phyloP scores from a whole-genome alignment of 768 basidiomycete species.

The Boletus rubescentipes region DNA sequence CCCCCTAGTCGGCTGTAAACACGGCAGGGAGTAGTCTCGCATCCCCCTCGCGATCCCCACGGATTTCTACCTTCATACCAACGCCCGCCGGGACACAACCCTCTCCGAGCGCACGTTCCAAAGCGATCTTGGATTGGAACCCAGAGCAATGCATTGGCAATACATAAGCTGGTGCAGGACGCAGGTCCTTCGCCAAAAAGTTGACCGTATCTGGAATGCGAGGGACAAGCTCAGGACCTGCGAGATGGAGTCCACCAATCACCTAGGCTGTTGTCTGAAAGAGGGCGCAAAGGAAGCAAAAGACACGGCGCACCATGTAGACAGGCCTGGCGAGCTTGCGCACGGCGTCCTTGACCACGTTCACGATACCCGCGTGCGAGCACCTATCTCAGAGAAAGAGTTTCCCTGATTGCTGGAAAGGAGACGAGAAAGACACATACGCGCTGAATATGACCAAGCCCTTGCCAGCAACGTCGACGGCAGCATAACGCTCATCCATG shows the following conservation, averaged over 20 bases:
- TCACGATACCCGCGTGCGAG: conserved; percentile 83
- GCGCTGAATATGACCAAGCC: conserved; percentile 83
- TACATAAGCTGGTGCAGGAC: conserved; percentile 64
- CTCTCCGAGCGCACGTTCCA: conserved; percentile 68
- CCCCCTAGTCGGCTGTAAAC: conserved; percentile 3
- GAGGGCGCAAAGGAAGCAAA: neutral
- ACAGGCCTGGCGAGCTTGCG: conserved; percentile 62
- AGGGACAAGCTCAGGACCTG: conserved; percentile 58
- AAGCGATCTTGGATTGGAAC: conserved; percentile 69
- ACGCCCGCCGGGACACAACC: conserved; percentile 78
- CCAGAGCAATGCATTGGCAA: conserved; percentile 88
- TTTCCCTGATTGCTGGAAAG: neutral
- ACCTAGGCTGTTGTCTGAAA: conserved; percentile 42
- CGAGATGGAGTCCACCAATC: conserved; percentile 83
- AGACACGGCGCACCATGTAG: conserved; percentile 56
- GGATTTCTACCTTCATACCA: conserved; percentile 62
- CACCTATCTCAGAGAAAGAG: conserved; percentile 37
- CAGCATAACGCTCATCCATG: conserved; percentile 81
- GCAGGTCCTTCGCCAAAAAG: conserved; percentile 60
- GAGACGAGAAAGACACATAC: conserved; percentile 42
- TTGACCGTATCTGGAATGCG: conserved; percentile 70
- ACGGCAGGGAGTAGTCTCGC: conserved; percentile 22
- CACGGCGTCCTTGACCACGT: conserved; percentile 74
- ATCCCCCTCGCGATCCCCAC: conserved; percentile 47
- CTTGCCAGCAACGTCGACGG: conserved; percentile 75